These are phyloP conservation scores for Quercus tomentella DNA, from an alignment of 331 rosid genomes.

Conservation along the genomic window DNA sequence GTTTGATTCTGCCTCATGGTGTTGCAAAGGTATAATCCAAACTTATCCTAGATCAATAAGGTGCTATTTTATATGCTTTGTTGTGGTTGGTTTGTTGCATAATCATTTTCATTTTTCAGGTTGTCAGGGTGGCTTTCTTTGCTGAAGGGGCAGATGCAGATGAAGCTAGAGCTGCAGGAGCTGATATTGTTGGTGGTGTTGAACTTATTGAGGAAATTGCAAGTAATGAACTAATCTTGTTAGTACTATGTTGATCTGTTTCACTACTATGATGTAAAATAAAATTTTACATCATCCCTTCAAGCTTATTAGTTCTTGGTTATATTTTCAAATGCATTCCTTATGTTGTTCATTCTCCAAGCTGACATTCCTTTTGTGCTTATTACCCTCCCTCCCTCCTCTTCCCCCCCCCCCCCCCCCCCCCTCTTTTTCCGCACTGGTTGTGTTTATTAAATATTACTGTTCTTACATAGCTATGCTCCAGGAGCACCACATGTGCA, in stretches of 20 bases:
- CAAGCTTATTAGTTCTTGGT: neutral
- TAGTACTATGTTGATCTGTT: neutral
- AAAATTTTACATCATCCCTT: neutral
- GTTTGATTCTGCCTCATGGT: constrained; percentile 86
- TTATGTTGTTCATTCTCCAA: neutral
- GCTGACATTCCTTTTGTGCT: neutral
- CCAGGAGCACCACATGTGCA: neutral
- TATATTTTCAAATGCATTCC: constrained; percentile 10
- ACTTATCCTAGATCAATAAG: neutral
- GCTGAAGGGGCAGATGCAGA: constrained; percentile 97
- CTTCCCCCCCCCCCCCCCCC: neutral
- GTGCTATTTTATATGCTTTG: constrained; percentile 13
- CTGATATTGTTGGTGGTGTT: constrained; percentile 95
- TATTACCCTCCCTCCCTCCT: neutral
- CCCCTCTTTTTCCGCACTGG: neutral
- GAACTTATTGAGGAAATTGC: constrained; percentile 94
- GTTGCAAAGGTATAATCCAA: constrained; percentile 71
- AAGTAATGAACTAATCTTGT: constrained; percentile 50
- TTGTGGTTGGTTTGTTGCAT: constrained; percentile 28
- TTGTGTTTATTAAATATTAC: neutral
- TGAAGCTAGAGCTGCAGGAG: constrained; percentile 98
- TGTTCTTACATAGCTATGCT: neutral
- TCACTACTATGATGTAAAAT: neutral
- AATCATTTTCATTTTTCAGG: constrained; percentile 51
- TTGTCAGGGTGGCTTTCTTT: constrained; percentile 90